Base-by-base conservation (phyloP, 345 rosid species). In the Brassica cretica region DNA sequence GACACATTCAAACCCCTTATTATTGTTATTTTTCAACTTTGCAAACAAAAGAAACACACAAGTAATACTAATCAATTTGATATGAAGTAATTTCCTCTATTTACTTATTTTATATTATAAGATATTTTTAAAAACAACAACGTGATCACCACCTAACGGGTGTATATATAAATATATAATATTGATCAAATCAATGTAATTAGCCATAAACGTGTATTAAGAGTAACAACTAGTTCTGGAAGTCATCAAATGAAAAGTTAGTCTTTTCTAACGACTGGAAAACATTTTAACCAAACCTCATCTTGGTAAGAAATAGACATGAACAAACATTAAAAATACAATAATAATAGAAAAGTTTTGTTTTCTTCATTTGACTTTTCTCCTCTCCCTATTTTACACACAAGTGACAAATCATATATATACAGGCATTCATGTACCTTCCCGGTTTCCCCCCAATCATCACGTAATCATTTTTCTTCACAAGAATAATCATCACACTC, bases 281-380 rank as follows among this genome's bases (percentile, higher is more conserved):
- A 73, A 15, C 21, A 53, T 16, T 44, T 67, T 7, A 65, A 78
- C 39, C 64, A 72, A 73, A 78, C 73, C 64, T 46, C 14, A 33
- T 33, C 37, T 35, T 69, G 75, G 78, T 74, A 68, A 79, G 78
- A 79, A 68, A 53, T 8, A 35, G 68, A 37, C 29, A 61, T 24
- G 74, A 68, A 60, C 41, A 41, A 55, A 71, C 66, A 65, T 39
- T 2, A 12, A 62, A 6, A 8, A 14, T 44, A 68, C 60, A 67
- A 53, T 53, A 53, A 44, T 21, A 72, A 71, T 69, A 63, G 78
- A 60, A 64, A 56, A 66, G 16, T 59, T 58, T 73, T 53, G 49
- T 12, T 63, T 69, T 69, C 71, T 64, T 70, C 79, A 69, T 68
- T 69, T 79, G 82, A 79, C 82, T 79, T 74, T 79, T 79, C 82